phyloP scores from a whole-genome alignment of 2,329 filamentous ascomycete species.

The Plenodomus biglobosus region DNA sequence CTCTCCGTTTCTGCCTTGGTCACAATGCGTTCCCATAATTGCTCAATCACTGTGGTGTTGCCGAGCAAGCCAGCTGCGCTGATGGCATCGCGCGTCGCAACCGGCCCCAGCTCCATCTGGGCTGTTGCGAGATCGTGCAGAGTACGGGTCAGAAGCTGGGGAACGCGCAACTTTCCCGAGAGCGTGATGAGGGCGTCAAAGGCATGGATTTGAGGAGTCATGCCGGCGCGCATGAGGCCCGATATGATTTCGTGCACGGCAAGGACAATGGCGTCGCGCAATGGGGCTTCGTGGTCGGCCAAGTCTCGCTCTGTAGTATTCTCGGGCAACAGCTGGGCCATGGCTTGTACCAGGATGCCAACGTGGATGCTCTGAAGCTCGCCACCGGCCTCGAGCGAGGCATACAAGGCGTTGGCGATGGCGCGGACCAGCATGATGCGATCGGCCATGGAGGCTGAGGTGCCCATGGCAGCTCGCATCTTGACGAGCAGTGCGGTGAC shows the following conservation, averaged over 20 bases:
- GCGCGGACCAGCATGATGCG: slow-evolving; percentile 36
- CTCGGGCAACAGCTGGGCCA: slow-evolving; percentile 33
- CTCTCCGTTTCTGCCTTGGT: slow-evolving; percentile 24
- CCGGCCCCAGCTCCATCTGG: slow-evolving; percentile 19
- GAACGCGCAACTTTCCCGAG: slow-evolving; percentile 30
- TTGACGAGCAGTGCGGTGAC: slow-evolving; percentile 40
- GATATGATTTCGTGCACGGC: slow-evolving; percentile 29
- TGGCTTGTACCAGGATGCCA: slow-evolving; percentile 41
- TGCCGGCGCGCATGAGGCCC: slow-evolving; percentile 32
- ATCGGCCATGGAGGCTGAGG: slow-evolving; percentile 17
- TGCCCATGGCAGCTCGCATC: slow-evolving; percentile 29
- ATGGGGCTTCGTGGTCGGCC: slow-evolving; percentile 14
- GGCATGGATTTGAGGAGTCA: slow-evolving; percentile 18
- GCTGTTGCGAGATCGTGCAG: slow-evolving; percentile 28
- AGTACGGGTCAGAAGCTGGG: slow-evolving; percentile 25
- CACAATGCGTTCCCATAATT: slow-evolving; percentile 35
- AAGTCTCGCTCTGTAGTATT: slow-evolving; percentile 19
- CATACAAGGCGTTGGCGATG: slow-evolving; percentile 48
- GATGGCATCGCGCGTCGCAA: slow-evolving; percentile 28
- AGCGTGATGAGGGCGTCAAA: slow-evolving; percentile 36
- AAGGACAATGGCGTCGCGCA: slow-evolving; percentile 27
- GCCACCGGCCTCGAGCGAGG: slow-evolving; percentile 46
- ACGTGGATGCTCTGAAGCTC: slow-evolving; percentile 41
- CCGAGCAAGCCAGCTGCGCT: slow-evolving; percentile 32
- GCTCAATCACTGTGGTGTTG: slow-evolving; percentile 28